phyloP scores from a whole-genome alignment of 2,329 filamentous ascomycete genomes.

The Claviceps africana region DNA sequence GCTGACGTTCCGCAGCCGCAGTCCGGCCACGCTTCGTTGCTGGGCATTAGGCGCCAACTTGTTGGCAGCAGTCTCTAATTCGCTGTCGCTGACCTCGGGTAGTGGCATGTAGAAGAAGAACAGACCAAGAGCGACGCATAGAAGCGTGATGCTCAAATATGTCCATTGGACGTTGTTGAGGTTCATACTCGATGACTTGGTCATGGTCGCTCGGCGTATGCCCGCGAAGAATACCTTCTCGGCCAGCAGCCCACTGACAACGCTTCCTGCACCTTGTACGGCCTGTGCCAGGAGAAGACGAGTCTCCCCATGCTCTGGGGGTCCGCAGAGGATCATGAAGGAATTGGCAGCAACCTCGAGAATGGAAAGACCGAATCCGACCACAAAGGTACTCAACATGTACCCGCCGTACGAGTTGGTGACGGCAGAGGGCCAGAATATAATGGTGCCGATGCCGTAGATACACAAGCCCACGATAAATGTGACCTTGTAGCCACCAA shows the following conservation, averaged over 20 bases:
- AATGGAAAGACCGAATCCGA: slow-evolving; percentile 62
- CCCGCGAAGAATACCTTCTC: slow-evolving; percentile 59
- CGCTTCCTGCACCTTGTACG: slow-evolving; percentile 60
- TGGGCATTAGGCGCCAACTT: slow-evolving; percentile 35
- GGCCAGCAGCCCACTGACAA: slow-evolving; percentile 58
- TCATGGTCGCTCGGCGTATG: slow-evolving; percentile 25
- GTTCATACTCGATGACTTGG: slow-evolving; percentile 22
- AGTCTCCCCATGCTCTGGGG: slow-evolving; percentile 57
- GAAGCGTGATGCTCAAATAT: slow-evolving; percentile 65
- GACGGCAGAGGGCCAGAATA: slow-evolving; percentile 73
- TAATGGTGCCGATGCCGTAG: slow-evolving; percentile 64
- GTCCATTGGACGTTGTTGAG: slow-evolving; percentile 72
- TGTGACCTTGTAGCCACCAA: slow-evolving; percentile 62
- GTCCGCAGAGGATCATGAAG: slow-evolving; percentile 58
- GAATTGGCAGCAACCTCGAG: slow-evolving; percentile 74
- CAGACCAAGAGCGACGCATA: slow-evolving; percentile 55
- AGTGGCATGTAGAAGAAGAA: slow-evolving; percentile 57
- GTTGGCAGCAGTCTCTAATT: slow-evolving; percentile 34
- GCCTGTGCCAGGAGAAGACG: slow-evolving; percentile 64
- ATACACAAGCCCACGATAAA: slow-evolving; percentile 66
- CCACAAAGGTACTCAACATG: slow-evolving; percentile 58
- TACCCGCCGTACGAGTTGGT: slow-evolving; percentile 65
- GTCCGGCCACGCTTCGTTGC: slow-evolving; percentile 33
- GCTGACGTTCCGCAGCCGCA: slow-evolving; percentile 39
- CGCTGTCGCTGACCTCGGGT: slow-evolving; percentile 43